phyloP scores from a whole-genome alignment of 2,329 filamentous ascomycete species.

The Periconia digitata region DNA sequence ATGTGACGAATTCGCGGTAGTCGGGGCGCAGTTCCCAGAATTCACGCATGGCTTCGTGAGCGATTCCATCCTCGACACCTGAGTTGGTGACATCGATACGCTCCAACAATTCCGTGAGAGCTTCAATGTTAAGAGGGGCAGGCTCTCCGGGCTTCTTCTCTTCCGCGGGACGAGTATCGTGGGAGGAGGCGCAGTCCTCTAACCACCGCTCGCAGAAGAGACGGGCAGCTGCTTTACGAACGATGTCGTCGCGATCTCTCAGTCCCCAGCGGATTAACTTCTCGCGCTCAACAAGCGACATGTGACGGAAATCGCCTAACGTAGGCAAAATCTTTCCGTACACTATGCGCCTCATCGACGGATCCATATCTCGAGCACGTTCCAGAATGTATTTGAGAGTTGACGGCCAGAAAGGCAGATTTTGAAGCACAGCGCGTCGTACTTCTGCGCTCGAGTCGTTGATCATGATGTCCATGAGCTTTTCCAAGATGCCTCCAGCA shows the following conservation, averaged over 20 bases:
- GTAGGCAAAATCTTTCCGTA: constrained; percentile 86
- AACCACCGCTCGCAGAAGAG: constrained; percentile 97
- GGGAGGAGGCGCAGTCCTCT: constrained; percentile 80
- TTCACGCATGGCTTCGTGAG: constrained; percentile 88
- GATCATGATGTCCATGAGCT: constrained; percentile 83
- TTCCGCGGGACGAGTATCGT: constrained; percentile 60
- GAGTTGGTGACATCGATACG: constrained; percentile 92
- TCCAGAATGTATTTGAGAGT: constrained; percentile 88
- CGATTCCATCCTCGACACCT: constrained; percentile 85
- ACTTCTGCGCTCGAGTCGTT: constrained; percentile 96
- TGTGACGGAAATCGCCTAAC: constrained; percentile 88
- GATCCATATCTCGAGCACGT: constrained; percentile 84
- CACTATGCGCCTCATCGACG: constrained; percentile 78
- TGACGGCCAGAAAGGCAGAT: constrained; percentile 80
- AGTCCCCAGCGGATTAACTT: constrained; percentile 94
- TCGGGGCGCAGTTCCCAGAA: constrained; percentile 94
- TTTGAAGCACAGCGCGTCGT: constrained; percentile 80
- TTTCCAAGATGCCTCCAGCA: constrained; percentile 72
- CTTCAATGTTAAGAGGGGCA: constrained; percentile 65
- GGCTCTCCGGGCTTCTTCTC: constrained; percentile 51
- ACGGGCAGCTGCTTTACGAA: constrained; percentile 85
- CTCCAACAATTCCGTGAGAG: constrained; percentile 85
- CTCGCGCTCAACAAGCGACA: constrained; percentile 91
- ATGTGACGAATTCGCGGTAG: constrained; percentile 71
- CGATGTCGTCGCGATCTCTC: constrained; percentile 89